These are phyloP conservation scores for Caloboletus firmus DNA, from an alignment of 1,284 basidiomycete genomes.

Conservation along the genomic window DNA sequence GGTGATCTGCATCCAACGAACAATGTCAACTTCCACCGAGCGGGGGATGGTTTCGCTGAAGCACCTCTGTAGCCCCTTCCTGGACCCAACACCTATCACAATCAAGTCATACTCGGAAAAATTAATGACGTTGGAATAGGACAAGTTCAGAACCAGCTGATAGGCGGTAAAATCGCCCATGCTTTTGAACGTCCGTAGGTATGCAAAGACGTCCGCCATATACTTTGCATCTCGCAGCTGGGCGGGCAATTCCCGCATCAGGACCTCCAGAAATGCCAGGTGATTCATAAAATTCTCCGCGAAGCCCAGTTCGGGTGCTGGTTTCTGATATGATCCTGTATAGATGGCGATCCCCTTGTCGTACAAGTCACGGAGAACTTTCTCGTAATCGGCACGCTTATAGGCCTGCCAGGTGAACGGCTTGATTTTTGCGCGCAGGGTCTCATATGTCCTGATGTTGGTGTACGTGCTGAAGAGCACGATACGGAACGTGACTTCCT, in stretches of 20 bases:
- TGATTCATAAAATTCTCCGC: conserved; percentile 51
- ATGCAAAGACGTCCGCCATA: conserved; percentile 55
- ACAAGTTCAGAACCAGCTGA: conserved; percentile 56
- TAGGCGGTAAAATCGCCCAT: conserved; percentile 63
- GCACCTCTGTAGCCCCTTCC: conserved; percentile 48
- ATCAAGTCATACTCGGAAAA: conserved; percentile 63
- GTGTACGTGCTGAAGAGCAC: conserved; percentile 62
- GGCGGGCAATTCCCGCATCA: conserved; percentile 51
- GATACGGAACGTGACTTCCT: conserved; percentile 60
- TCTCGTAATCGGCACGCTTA: conserved; percentile 45
- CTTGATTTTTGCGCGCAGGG: conserved; percentile 47
- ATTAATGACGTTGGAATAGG: conserved; percentile 54
- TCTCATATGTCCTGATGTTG: conserved; percentile 58
- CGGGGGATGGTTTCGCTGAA: conserved; percentile 32
- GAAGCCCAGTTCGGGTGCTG: conserved; percentile 50
- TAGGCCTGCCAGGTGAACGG: conserved; percentile 54
- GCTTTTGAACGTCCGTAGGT: conserved; percentile 53
- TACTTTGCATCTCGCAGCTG: conserved; percentile 45
- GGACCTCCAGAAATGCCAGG: conserved; percentile 51
- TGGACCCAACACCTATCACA: conserved; percentile 56
- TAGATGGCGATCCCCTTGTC: conserved; percentile 46
- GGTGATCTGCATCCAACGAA: conserved; percentile 55
- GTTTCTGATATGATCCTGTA: conserved; percentile 65
- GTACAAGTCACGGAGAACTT: conserved; percentile 45
- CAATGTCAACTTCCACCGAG: conserved; percentile 49